Conservation (phyloP, 2,329 filamentous ascomycete species). For the Cladophialophora exuberans region DNA sequence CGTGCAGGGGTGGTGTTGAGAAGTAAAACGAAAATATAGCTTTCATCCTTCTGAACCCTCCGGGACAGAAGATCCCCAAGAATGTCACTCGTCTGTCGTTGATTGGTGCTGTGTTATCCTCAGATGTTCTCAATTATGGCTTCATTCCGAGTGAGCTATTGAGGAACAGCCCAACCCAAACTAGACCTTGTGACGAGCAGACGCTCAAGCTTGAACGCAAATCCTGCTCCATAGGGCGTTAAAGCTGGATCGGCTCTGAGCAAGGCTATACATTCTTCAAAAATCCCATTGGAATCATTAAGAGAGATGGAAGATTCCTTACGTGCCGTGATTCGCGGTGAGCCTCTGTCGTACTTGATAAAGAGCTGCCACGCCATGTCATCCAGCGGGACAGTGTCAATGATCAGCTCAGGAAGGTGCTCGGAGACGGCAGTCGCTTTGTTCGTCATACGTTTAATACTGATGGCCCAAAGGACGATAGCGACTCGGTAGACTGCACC, state of each 20-base stretch:
- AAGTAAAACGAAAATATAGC: no score
- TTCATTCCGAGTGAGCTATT: no score
- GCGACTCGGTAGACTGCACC: conserved; percentile 9
- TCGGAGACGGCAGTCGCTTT: not conserved
- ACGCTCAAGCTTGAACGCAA: not conserved
- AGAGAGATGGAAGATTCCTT: not conserved
- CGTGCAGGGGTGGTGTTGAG: no score
- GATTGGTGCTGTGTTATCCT: no score
- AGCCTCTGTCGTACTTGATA: not conserved
- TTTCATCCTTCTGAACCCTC: no score
- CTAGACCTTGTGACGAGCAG: no score
- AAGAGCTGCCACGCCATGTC: not conserved
- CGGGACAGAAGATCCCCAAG: no score
- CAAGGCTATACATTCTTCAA: not conserved
- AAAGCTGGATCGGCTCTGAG: not conserved
- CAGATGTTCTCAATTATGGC: no score
- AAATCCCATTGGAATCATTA: not conserved
- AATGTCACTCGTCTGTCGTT: no score
- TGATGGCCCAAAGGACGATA: conserved; percentile 10
- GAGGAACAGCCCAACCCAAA: no score
- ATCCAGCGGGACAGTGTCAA: not conserved
- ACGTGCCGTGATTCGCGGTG: not conserved
- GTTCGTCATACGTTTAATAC: not conserved
- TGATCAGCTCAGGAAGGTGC: not conserved
- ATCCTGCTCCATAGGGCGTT: not conserved